phyloP scores from a whole-genome alignment of 306 rosid species.

The Cicer judaicum region DNA sequence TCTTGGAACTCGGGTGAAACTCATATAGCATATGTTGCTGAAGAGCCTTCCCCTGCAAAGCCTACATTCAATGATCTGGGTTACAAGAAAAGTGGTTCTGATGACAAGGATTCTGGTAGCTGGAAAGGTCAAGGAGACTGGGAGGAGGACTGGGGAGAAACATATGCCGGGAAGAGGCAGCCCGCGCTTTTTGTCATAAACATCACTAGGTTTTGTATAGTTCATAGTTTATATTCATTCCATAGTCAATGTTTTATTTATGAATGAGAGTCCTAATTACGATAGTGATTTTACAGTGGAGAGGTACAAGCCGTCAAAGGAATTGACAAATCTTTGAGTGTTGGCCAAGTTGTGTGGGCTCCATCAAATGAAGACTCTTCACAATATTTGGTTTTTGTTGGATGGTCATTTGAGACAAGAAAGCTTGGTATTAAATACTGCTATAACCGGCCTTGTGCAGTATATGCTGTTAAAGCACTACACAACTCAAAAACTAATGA shows the following conservation, averaged over 20 bases:
- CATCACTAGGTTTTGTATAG: conserved; percentile 57
- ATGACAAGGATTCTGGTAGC: conserved; percentile 63
- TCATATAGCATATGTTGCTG: conserved; percentile 84
- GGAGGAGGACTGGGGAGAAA: conserved; percentile 97
- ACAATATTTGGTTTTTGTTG: conserved; percentile 83
- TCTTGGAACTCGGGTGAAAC: conserved; percentile 89
- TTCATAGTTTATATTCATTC: conserved; percentile 2
- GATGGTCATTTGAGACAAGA: conserved; percentile 81
- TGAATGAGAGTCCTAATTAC: conserved; percentile 25
- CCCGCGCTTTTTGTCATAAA: conserved; percentile 84
- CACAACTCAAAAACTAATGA: conserved; percentile 57
- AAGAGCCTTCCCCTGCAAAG: conserved; percentile 80
- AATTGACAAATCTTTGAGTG: conserved; percentile 72
- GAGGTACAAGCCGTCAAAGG: conserved; percentile 77
- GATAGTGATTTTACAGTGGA: conserved; percentile 61
- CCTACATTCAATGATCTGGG: conserved; percentile 78
- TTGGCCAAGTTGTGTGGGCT: conserved; percentile 96
- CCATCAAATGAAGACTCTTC: conserved; percentile 60
- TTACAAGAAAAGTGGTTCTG: conserved; percentile 62
- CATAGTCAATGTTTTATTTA: neutral
- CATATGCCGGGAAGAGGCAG: conserved; percentile 89
- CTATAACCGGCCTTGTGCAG: conserved; percentile 84
- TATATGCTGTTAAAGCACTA: conserved; percentile 73
- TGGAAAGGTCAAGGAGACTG: conserved; percentile 96
- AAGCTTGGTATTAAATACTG: conserved; percentile 94